Conservation (phyloP, 2,329 filamentous ascomycete species). For the Exserohilum rostratum region DNA sequence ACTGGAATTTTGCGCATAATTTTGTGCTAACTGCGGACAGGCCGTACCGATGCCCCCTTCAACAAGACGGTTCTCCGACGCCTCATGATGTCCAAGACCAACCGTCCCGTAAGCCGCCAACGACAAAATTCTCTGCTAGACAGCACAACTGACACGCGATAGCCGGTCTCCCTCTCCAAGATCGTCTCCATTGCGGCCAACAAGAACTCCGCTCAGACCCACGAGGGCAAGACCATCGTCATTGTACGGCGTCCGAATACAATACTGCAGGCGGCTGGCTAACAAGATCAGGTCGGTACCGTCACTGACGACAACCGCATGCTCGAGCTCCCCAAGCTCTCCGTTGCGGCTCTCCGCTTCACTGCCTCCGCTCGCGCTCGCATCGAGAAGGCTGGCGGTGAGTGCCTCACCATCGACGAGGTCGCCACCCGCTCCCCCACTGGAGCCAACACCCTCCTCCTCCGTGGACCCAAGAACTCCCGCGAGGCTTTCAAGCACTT, state of each 20-base stretch:
- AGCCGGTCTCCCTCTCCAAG: constrained; percentile 85
- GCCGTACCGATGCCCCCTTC: constrained; percentile 95
- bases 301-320: constrained; percentile 95
- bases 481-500: constrained; percentile 99
- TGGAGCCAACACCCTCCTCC: constrained; percentile 93
- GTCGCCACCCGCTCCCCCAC: constrained; percentile 93
- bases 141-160: constrained; percentile 24
- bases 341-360: constrained; percentile 93
- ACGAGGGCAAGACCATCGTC: constrained; percentile 83
- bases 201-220: constrained; percentile 58
- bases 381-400: constrained; percentile 91
- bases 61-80: constrained; percentile 98
- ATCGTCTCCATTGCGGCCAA: constrained; percentile 70
- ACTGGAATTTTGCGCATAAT: constrained; percentile 9
- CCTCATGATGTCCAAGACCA: constrained; percentile 98
- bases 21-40: constrained; percentile 56
- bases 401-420: constrained; percentile 95
- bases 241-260: constrained; percentile 56
- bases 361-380: constrained; percentile 94
- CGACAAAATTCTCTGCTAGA: not conserved
- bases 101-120: constrained; percentile 64
- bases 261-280: constrained; percentile 8
- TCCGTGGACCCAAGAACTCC: constrained; percentile 97
- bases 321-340: constrained; percentile 86
- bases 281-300: constrained; percentile 68